Conservation (phyloP, 2,329 filamentous ascomycete species). For the Fusarium concolor region DNA sequence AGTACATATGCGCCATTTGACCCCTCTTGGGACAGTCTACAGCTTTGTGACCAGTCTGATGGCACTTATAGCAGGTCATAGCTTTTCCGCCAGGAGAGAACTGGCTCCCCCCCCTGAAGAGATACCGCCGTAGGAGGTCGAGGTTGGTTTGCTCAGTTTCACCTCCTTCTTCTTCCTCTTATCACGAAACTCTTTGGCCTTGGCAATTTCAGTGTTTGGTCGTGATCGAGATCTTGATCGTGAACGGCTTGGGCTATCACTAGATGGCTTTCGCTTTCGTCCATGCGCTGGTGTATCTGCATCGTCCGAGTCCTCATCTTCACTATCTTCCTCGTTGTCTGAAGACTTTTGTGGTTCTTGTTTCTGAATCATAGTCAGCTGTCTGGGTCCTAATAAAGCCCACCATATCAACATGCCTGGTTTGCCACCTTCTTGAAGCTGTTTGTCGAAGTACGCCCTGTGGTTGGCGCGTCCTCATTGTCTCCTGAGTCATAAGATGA, state of each 20-base stretch:
- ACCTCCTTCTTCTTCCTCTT: slow-evolving; percentile 74
- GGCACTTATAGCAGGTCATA: slow-evolving; percentile 69
- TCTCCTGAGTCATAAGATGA: slow-evolving; percentile 52
- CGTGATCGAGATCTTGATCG: slow-evolving; percentile 50
- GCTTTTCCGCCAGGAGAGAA: slow-evolving; percentile 40
- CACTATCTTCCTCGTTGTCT: slow-evolving; percentile 43
- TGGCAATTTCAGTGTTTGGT: slow-evolving; percentile 44
- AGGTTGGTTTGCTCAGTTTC: slow-evolving; percentile 71
- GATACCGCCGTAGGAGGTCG: slow-evolving; percentile 61
- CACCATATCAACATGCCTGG: slow-evolving; percentile 44
- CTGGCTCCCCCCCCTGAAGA: slow-evolving; percentile 56
- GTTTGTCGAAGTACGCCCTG: slow-evolving; percentile 54
- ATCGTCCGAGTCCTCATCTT: slow-evolving; percentile 45
- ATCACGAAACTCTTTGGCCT: slow-evolving; percentile 64
- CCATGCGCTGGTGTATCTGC: slow-evolving; percentile 40
- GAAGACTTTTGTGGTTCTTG: slow-evolving; percentile 21
- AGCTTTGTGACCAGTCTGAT: slow-evolving; percentile 69
- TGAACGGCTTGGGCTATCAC: slow-evolving; percentile 47
- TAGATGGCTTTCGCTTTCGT: slow-evolving; percentile 46
- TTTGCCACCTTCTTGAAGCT: slow-evolving; percentile 44
- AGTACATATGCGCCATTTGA: slow-evolving; percentile 4
- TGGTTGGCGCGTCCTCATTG: slow-evolving; percentile 50
- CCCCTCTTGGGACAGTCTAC: slow-evolving; percentile 63
- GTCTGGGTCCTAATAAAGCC: neutral
- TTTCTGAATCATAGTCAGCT: slow-evolving; percentile 35